A percentile compares a stretch with the other conserved stretches of the same genome.
These are phyloP conservation scores for Zymoseptoria brevis DNA, from an alignment of 2,329 filamentous ascomycete genomes.

Conservation along the genomic window DNA sequence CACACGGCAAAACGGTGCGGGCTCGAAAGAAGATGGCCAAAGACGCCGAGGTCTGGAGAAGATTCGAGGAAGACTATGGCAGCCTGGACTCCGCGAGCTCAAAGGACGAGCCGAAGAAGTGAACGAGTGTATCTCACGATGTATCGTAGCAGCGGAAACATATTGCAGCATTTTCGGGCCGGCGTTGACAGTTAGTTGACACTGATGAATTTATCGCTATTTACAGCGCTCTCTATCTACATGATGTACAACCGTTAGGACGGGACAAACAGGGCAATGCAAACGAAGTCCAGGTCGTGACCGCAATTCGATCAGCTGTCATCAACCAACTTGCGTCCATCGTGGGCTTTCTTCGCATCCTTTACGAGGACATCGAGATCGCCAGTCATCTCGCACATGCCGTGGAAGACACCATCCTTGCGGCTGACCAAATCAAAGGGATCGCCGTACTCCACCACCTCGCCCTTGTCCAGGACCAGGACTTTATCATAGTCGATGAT, in stretches of 20 bases:
- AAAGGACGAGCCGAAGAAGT: background rate
- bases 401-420: conserved; percentile 56
- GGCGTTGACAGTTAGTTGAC: background rate
- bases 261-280: background rate
- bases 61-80: background rate
- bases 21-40: conserved; percentile 55
- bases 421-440: conserved; percentile 73
- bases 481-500: conserved; percentile 99
- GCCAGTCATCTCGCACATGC: conserved; percentile 63
- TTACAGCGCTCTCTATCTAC: background rate
- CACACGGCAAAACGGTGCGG: conserved; percentile 59
- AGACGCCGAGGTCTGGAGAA: conserved; percentile 59
- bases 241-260: background rate
- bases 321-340: conserved; percentile 35
- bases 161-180: background rate
- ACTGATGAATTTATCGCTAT: background rate
- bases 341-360: conserved; percentile 47
- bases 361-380: conserved; percentile 51
- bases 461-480: conserved; percentile 81
- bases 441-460: conserved; percentile 82
- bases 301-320: conserved; percentile 12
- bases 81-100: background rate
- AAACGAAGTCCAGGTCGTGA: background rate
- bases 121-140: background rate
- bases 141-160: background rate